A percentile compares a stretch with the other conserved stretches of the same genome.
Evolutionary conservation across 2,329 filamentous ascomycete species (phyloP).

Genomic region (Dactylonectria estremocensis): DNA sequence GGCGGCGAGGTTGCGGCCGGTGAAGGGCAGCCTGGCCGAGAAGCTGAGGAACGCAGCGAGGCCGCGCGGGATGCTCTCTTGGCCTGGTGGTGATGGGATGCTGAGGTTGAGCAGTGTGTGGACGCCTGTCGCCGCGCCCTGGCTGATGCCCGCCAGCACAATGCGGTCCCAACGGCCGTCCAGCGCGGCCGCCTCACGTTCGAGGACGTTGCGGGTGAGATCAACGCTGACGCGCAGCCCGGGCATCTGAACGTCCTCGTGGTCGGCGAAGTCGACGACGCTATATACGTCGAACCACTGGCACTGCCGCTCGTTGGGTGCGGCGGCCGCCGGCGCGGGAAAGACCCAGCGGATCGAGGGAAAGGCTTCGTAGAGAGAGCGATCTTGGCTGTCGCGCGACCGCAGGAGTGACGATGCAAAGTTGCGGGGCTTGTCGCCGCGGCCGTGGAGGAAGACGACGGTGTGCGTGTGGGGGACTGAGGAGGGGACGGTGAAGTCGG

Average conservation of each 20-base stretch:
- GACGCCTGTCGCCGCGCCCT: slow-evolving; percentile 59
- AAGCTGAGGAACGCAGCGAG: slow-evolving; percentile 56
- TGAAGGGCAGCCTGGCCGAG: slow-evolving; percentile 55
- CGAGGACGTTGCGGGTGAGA: slow-evolving; percentile 51
- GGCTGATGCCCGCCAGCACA: slow-evolving; percentile 62
- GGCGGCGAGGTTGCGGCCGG: slow-evolving; percentile 46
- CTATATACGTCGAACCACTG: slow-evolving; percentile 69
- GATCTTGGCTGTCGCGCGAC: slow-evolving; percentile 49
- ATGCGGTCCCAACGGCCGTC: slow-evolving; percentile 56
- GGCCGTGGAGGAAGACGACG: slow-evolving; percentile 62
- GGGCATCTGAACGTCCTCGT: slow-evolving; percentile 59
- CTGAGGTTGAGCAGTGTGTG: slow-evolving; percentile 56
- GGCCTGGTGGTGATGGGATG: slow-evolving; percentile 28
- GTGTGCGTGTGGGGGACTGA: slow-evolving; percentile 57
- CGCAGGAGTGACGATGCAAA: slow-evolving; percentile 50
- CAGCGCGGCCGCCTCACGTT: slow-evolving; percentile 54
- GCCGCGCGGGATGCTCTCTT: neutral
- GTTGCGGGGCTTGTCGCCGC: slow-evolving; percentile 55
- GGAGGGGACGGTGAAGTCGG: slow-evolving; percentile 25
- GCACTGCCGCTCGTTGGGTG: slow-evolving; percentile 45
- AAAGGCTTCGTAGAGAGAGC: slow-evolving; percentile 56
- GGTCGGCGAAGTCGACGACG: slow-evolving; percentile 55
- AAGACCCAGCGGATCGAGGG: slow-evolving; percentile 67
- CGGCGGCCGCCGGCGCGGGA: slow-evolving; percentile 53
- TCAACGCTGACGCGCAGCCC: slow-evolving; percentile 58